phyloP scores from a whole-genome alignment of 2,329 filamentous ascomycete species.

The Thielaviopsis populi region DNA sequence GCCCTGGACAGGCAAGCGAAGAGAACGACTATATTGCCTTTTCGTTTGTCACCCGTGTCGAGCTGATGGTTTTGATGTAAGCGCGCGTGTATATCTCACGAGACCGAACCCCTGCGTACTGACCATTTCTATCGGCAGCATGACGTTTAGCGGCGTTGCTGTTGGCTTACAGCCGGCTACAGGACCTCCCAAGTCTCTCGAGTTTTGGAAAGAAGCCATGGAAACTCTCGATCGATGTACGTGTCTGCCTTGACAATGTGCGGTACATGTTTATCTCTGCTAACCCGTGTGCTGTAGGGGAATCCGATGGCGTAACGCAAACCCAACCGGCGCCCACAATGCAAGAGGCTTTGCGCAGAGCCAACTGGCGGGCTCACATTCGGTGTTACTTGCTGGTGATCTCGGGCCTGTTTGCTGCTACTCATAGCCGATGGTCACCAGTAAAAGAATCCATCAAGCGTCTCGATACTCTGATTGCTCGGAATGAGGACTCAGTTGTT shows the following conservation, averaged over 20 bases:
- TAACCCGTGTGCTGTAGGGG: constrained; percentile 16
- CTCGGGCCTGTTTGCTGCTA: constrained; percentile 53
- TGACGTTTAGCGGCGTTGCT: constrained; percentile 40
- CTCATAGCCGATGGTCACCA: constrained; percentile 52
- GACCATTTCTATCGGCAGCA: constrained; percentile 25
- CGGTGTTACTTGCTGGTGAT: constrained; percentile 58
- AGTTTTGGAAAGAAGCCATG: constrained; percentile 31
- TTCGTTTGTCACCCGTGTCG: constrained; percentile 45
- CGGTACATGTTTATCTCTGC: constrained; percentile 10
- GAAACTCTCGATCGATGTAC: constrained; percentile 35
- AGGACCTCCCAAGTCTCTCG: constrained; percentile 24
- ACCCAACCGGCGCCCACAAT: constrained; percentile 23
- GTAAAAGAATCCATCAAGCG: constrained; percentile 44
- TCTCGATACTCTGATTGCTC: constrained; percentile 32
- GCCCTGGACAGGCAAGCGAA: constrained; percentile 30
- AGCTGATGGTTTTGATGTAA: constrained; percentile 41
- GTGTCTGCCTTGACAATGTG: constrained; percentile 18
- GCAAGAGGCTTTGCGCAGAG: constrained; percentile 40
- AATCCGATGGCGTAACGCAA: constrained; percentile 15
- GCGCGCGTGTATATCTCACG: constrained; percentile 19
- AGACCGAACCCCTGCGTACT: not conserved
- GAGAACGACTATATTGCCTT: constrained; percentile 42
- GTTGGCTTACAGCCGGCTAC: constrained; percentile 27
- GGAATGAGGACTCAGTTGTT: constrained; percentile 29
- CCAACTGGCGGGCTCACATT: constrained; percentile 50